Base-by-base conservation (phyloP, 345 rosid species). In the Reutealis trisperma region DNA sequence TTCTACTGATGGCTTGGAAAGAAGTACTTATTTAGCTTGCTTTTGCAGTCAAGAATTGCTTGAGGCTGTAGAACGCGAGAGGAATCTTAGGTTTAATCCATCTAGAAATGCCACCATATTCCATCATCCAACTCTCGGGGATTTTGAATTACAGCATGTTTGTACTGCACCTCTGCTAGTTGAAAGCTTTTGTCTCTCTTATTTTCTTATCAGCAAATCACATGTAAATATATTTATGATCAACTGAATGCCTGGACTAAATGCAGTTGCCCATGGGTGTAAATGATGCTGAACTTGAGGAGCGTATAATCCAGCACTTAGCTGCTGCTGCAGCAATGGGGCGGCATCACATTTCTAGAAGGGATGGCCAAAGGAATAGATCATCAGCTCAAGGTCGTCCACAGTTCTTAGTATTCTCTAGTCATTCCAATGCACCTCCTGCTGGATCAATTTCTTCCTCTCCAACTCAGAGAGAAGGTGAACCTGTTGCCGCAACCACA, bases 311-410 rank as follows among this genome's bases (percentile, higher is more conserved):
- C 75, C 98, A 93, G 91, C 99, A 96, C 84, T 76, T 96, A 72
- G 95, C 99, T 60, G 94, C 97, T 1, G 98, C 99, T 41, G 96
- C 99, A 58, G 98, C 99, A 77, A 96, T 92, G 94, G 99, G 99
- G 15, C 90, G 94, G 73, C 93, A 93, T 32, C 96, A 91, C 66
- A 84, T 90, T 77, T 81, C 86, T 61, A 86, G 94, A 85, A 92
- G 99, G 89, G 98, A 89, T 77, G 88, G 94, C 62, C 92, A 90
- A 77, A 87, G 98, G 79, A 90, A 83, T 78, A 87, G 97, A 77
- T 85, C 94, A 55, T 88, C 94, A 73, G 78, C 75, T 83, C 97
- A 91, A 76, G 86, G 91, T 61, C 94, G 88, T 81, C 93, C 92
- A 21, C 99, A 87, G 84, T 88, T 87, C 84, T 79, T 96, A 84